Evolutionary conservation across 495 filamentous ascomycete species (phyloP), one percentile per base, ranked within the genome.

Genomic region (Penicillium desertorum): DNA sequence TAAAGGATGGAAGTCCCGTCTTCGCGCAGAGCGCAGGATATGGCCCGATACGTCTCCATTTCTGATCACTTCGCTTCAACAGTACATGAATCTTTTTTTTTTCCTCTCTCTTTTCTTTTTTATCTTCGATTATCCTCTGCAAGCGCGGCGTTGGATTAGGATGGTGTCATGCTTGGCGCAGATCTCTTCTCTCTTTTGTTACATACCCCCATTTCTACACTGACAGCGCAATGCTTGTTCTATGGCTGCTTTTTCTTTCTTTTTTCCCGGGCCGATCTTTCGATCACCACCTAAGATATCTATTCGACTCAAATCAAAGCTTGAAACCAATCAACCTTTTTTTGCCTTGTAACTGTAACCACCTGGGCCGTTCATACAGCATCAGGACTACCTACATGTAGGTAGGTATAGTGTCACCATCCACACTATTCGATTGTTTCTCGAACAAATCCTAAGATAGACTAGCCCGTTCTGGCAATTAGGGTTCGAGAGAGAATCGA

Each of bases 121-220:
- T 22, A 48, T 42, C 55, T 51, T 32, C 6, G 27, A 17, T 48
- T 48, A 46, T 29, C 14, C 29, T 48, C 50, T 62, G 52, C 54
- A 57, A 70, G 65, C 65, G 65, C 42, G 63, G 68, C 65, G 68
- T 68, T 70, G 58, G 52, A 58, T 37, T 42, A 39, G 53, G 59
- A 61, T 22, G 39, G 63, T 67, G 66, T 62, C 64, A 42, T 20
- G 55, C 41, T 16, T 36, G 57, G 60, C 57, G 62, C 59, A 5
- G 3, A 41, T 29, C 32, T 46, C 57, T 42, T 52, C 54, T 58
- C 47, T 59, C 45, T 47, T 58, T 51, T 54, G 37, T 59, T 44
- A 61, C 62, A 62, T 62, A 62, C 57, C 58, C 61, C 54, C 43
- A 47, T 32, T n/a, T 47, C 36, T 34, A 49, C 42, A 25, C 47